phyloP scores from a whole-genome alignment of 768 basidiomycete genomes.

The Lactarius psammicola region DNA sequence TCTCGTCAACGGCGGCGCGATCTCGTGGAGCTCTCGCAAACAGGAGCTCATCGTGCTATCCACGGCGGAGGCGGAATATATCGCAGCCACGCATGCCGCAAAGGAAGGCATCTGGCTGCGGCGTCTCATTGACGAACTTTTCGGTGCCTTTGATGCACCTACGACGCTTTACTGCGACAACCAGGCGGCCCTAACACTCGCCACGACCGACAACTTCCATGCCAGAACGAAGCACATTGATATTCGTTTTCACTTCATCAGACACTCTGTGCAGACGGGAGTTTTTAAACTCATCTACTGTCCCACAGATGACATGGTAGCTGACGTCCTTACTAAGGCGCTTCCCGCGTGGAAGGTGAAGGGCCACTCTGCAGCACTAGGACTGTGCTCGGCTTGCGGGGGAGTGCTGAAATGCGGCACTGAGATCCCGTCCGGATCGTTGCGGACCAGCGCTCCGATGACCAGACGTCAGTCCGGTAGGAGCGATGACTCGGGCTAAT shows the following conservation, averaged over 20 bases:
- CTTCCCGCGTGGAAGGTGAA: no score
- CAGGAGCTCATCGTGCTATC: no score
- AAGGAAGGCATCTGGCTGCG: slow-evolving; percentile 3
- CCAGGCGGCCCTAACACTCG: slow-evolving; percentile 4
- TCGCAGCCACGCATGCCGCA: neutral
- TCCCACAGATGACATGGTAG: slow-evolving; percentile 11
- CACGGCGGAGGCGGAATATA: no score
- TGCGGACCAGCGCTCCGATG: no score
- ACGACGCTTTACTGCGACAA: slow-evolving; percentile 12
- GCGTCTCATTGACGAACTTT: neutral
- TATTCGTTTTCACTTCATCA: slow-evolving; percentile 10
- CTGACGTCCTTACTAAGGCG: neutral
- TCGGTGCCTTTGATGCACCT: neutral
- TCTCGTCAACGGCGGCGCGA: neutral
- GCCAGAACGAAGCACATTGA: slow-evolving; percentile 14
- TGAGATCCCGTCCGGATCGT: no score
- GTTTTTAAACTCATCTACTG: neutral
- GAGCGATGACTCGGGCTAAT: no score
- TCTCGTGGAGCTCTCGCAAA: slow-evolving; percentile 3
- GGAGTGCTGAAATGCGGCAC: no score
- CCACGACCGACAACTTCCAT: slow-evolving; percentile 7
- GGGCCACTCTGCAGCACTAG: no score
- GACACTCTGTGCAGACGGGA: neutral
- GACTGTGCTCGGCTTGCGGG: no score
- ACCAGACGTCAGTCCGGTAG: no score